Evolutionary conservation across 768 basidiomycete species (phyloP).

Genomic region (Trametes elegans): DNA sequence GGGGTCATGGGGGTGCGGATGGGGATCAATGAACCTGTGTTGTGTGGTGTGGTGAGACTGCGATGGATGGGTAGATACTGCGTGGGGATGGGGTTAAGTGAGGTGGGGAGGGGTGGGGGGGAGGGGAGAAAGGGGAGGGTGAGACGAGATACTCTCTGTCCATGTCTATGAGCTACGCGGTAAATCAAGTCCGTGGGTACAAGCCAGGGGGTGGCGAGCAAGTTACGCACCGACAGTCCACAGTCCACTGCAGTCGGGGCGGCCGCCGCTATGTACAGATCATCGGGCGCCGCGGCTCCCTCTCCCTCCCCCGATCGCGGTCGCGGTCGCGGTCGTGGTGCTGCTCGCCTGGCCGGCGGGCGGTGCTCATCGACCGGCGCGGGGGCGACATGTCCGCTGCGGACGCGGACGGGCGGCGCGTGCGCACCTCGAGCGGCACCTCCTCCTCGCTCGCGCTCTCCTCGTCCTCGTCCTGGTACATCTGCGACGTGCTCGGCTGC

Average conservation of each 20-base stretch:
- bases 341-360: slow-evolving; percentile 1
- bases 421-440: slow-evolving; percentile 28
- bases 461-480: slow-evolving; percentile 36
- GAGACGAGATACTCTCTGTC: slow-evolving; percentile 13
- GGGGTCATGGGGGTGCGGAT: not conserved
- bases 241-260: not conserved
- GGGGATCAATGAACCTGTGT: not conserved
- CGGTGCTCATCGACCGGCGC: slow-evolving; percentile 13
- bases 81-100: not conserved
- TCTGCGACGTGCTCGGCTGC: slow-evolving; percentile 33
- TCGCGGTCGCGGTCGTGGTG: not conserved
- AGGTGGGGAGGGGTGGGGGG: not conserved
- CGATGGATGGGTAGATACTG: not conserved
- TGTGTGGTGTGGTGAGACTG: not conserved
- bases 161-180: slow-evolving; percentile 21
- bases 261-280: slow-evolving; percentile 22
- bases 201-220: not conserved
- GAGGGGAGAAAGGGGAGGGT: not conserved
- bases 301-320: too few relatives aligned
- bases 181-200: slow-evolving; percentile 12
- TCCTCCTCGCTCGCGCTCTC: slow-evolving; percentile 37
- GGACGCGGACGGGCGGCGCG: slow-evolving; percentile 25
- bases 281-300: slow-evolving; percentile 22
- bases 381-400: slow-evolving; percentile 20
- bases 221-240: not conserved